A percentile compares a stretch with the other conserved stretches of the same genome.
Conservation (phyloP, 768 basidiomycete genomes). For the Tricholoma saponaceum region DNA sequence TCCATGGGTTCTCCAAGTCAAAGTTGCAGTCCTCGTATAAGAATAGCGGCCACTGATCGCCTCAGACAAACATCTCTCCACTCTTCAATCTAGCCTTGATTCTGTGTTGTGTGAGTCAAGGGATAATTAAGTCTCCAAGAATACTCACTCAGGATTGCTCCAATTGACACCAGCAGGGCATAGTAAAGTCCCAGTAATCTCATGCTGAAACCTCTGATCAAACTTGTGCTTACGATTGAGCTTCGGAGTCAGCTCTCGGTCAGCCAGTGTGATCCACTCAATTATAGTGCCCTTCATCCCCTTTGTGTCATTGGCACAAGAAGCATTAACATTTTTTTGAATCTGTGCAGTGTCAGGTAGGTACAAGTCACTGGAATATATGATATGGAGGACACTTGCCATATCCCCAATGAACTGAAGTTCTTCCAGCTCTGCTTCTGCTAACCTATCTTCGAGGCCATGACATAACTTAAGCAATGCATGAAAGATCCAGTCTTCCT, state of each 20-base stretch:
- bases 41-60: not conserved
- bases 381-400: not conserved
- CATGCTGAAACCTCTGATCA: not conserved
- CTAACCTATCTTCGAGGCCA: not conserved
- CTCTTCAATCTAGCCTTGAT: not conserved
- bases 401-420: not conserved
- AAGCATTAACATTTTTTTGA: not conserved
- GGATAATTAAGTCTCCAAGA: no score
- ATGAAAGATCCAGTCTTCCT: no score
- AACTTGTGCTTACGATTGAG: not conserved
- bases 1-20: not conserved
- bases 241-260: not conserved
- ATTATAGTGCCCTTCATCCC: no score
- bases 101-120: not conserved
- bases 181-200: slow-evolving; percentile 1
- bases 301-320: not conserved
- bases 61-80: not conserved
- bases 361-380: no score
- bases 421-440: not conserved
- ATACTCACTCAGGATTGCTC: not conserved
- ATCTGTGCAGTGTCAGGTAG: not conserved
- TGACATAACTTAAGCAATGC: not conserved
- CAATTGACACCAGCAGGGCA: slow-evolving; percentile 11
- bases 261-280: not conserved
- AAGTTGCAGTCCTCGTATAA: not conserved